Evolutionary conservation across 176 grass and related monocot species (phyloP).

Genomic region (Eragrostis nindensis): DNA sequence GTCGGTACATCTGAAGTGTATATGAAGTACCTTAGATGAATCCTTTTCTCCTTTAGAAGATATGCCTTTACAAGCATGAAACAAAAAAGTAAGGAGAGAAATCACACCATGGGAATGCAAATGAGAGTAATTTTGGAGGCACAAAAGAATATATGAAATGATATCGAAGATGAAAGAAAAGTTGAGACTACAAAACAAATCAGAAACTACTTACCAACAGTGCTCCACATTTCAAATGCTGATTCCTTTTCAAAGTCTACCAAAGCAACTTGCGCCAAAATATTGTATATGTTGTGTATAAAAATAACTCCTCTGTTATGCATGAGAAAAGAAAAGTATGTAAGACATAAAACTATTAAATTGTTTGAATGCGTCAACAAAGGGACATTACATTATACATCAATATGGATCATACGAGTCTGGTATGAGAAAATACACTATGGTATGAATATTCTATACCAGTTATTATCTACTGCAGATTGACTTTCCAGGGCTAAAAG

Average conservation of each 20-base stretch:
- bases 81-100: conserved; percentile 27
- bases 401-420: neutral
- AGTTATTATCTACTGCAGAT: neutral
- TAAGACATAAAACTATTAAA: conserved; percentile 32
- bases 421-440: neutral
- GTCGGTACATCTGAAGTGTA: conserved; percentile 34
- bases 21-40: conserved; percentile 60
- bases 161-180: conserved; percentile 9
- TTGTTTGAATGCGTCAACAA: conserved; percentile 2
- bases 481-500: conserved; percentile 23
- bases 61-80: conserved; percentile 59
- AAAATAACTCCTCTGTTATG: conserved; percentile 53
- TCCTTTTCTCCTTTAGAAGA: conserved; percentile 67
- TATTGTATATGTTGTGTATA: conserved; percentile 64
- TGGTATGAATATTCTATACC: neutral
- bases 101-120: conserved; percentile 5
- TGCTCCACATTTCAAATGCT: conserved; percentile 73
- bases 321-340: conserved; percentile 31
- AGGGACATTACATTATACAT: neutral
- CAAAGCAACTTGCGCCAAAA: conserved; percentile 61
- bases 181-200: neutral
- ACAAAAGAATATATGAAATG: conserved; percentile 11
- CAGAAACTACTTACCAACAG: conserved; percentile 56
- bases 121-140: neutral
- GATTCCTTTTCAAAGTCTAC: conserved; percentile 66